phyloP scores from a whole-genome alignment of 225 moss, liverwort and hornwort species.

The Straminergon stramineum region DNA sequence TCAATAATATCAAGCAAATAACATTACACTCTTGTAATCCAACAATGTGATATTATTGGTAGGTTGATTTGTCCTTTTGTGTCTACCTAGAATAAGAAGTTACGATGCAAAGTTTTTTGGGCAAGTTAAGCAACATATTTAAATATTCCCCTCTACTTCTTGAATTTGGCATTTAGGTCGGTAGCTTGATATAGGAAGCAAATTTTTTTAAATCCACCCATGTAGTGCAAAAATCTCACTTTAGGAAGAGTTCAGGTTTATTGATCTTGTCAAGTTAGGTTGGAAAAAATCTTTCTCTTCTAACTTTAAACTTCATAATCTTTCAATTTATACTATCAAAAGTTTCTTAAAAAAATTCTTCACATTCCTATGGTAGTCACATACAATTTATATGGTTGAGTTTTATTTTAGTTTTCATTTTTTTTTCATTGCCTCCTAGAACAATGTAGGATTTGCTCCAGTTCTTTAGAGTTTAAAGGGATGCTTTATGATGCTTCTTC shows the following conservation, averaged over 20 bases:
- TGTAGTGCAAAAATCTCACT: neutral
- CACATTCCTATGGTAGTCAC: fast-evolving
- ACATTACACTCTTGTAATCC: neutral
- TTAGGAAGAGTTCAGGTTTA: neutral
- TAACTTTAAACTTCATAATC: neutral
- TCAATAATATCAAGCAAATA: neutral
- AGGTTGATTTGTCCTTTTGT: neutral
- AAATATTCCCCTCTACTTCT: neutral
- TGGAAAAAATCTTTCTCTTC: fast-evolving
- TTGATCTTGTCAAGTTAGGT: fast-evolving
- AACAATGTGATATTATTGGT: neutral
- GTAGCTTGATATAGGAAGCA: neutral
- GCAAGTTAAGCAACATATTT: fast-evolving
- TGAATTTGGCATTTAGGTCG: neutral
- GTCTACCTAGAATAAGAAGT: fast-evolving
- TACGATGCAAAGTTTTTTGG: fast-evolving
- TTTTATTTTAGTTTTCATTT: neutral
- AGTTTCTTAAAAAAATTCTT: too few relatives aligned
- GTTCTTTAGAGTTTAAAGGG: fast-evolving
- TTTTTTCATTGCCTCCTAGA: fast-evolving
- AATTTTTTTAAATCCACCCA: fast-evolving
- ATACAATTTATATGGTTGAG: neutral
- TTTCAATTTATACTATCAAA: fast-evolving
- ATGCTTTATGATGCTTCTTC: fast-evolving
- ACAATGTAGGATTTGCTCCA: fast-evolving